A percentile compares a stretch with the other conserved stretches of the same genome.
Evolutionary conservation across 768 basidiomycete species (phyloP).

Genomic region (Phlebiopsis flavidoalba): DNA sequence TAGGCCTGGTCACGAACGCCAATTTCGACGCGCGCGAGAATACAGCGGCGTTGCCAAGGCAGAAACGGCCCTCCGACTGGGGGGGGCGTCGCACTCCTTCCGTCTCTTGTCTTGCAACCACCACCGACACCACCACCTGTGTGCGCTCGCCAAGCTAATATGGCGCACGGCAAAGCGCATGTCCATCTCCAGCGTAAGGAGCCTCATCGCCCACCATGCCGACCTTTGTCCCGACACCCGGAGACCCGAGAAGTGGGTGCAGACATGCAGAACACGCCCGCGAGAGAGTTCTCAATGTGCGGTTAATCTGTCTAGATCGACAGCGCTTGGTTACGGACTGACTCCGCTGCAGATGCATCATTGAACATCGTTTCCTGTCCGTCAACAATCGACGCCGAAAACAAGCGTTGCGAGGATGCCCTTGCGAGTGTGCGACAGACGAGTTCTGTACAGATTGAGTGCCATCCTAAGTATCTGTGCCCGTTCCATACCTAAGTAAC

Average conservation of each 20-base stretch:
- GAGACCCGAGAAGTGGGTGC: slow-evolving; percentile 51
- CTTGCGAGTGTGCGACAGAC: slow-evolving; percentile 61
- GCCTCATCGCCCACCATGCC: slow-evolving; percentile 23
- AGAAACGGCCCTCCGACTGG: slow-evolving; percentile 10
- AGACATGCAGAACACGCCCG: slow-evolving; percentile 47
- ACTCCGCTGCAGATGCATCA: slow-evolving; percentile 46
- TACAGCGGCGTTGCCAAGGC: slow-evolving; percentile 5
- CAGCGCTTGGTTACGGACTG: not conserved
- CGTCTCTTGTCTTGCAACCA: not conserved
- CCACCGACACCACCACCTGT: not conserved
- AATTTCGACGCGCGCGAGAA: slow-evolving; percentile 1
- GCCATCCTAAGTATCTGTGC: no score
- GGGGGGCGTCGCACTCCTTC: slow-evolving; percentile 6
- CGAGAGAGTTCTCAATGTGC: slow-evolving; percentile 46
- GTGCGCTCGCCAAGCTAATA: slow-evolving; percentile 2
- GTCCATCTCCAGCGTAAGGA: slow-evolving; percentile 25
- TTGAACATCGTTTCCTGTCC: slow-evolving; percentile 64
- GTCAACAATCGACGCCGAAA: slow-evolving; percentile 63
- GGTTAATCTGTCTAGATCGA: not conserved
- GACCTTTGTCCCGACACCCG: slow-evolving; percentile 22
- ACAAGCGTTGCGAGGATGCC: slow-evolving; percentile 79
- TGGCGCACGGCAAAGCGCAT: slow-evolving; percentile 27
- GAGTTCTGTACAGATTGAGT: no score
- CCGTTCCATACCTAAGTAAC: no score
- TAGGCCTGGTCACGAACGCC: slow-evolving; percentile 1